Evolutionary conservation across 2,329 filamentous ascomycete species (phyloP), one percentile per base, ranked within the genome.

Genomic region (Drechslera avenae): DNA sequence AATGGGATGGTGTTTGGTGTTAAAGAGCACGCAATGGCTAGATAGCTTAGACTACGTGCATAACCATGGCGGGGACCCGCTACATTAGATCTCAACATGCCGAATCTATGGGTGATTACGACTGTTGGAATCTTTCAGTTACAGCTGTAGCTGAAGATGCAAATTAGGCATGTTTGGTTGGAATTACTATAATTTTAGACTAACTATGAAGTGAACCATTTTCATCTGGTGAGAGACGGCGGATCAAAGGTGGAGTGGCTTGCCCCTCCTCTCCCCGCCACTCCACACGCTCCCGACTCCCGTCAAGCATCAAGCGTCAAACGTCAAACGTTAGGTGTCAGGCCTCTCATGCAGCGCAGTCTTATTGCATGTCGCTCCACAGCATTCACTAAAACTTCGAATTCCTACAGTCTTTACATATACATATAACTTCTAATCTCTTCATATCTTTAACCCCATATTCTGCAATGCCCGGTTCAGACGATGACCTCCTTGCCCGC

Each of bases 401-500:
- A 46, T n/a, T 19, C 21, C 13, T 16, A 21, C 26, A 8, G 26
- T 33, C 37, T 23, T 34, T 51, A 28, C 28, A 14, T 17, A 46
- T n/a, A 39, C 21, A 23, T 13, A 18, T 30, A 9, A 12, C 1
- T 37, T 8, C 13, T 30, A 17, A 10, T 37, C 3, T 12, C 14
- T 17, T 5, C 3, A 4, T 28, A 12, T 9, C 12, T 28, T 10
- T 10, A 28, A 3, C 12, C 3, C 7, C 9, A 2, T 3, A 28
- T 28, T 28, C 26, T 2, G 12, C 13, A 35, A 65, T 67, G 64
- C 43, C 60, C 23, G 9, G 12, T 28, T 28, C 43, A 39, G 76
- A 79, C 50, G 69, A 76, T 41, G 68, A 73, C 49, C 74, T 81
- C 16, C 75, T 80, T 46, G 76, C 78, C 16, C 75, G 78, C 40